Conservation (phyloP, 2,329 filamentous ascomycete genomes). For the Phialophora macrospora region DNA sequence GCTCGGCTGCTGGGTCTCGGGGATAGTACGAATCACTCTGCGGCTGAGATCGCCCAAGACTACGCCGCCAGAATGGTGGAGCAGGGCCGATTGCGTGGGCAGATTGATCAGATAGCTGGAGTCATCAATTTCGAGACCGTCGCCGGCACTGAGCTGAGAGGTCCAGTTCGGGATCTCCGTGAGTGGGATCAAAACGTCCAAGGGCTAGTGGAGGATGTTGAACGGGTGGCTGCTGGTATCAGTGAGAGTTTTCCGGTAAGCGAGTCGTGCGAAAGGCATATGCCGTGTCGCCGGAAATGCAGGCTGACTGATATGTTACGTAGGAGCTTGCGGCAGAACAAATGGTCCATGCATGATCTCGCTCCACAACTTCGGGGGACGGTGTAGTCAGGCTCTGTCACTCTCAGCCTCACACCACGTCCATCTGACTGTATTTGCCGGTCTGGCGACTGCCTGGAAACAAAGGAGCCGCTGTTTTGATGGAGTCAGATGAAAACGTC, state of each 20-base stretch:
- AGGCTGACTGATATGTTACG: conserved; percentile 18
- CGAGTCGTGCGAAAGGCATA: conserved; percentile 24
- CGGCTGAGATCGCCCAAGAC: conserved; percentile 78
- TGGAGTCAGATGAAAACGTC: neutral
- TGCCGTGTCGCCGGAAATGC: neutral
- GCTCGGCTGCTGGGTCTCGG: conserved; percentile 78
- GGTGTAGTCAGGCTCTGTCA: neutral
- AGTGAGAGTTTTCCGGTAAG: conserved; percentile 78
- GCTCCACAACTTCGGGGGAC: neutral
- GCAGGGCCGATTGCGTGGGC: conserved; percentile 82
- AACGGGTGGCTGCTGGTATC: conserved; percentile 80
- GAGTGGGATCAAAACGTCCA: conserved; percentile 91
- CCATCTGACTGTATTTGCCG: neutral
- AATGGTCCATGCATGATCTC: conserved; percentile 31
- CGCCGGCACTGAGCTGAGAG: conserved; percentile 67
- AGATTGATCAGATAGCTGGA: conserved; percentile 91
- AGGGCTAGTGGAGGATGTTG: conserved; percentile 83
- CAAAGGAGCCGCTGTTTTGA: neutral
- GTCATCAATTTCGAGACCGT: conserved; percentile 85
- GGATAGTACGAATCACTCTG: conserved; percentile 47
- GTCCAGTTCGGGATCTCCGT: conserved; percentile 72
- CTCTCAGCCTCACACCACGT: neutral
- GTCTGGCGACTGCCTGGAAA: neutral
- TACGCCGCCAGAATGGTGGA: conserved; percentile 96
- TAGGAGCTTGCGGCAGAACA: conserved; percentile 32